A percentile compares a stretch with the other conserved stretches of the same genome.
phyloP scores from a whole-genome alignment of 768 basidiomycete species.

The Macrolepiota dolichaula region DNA sequence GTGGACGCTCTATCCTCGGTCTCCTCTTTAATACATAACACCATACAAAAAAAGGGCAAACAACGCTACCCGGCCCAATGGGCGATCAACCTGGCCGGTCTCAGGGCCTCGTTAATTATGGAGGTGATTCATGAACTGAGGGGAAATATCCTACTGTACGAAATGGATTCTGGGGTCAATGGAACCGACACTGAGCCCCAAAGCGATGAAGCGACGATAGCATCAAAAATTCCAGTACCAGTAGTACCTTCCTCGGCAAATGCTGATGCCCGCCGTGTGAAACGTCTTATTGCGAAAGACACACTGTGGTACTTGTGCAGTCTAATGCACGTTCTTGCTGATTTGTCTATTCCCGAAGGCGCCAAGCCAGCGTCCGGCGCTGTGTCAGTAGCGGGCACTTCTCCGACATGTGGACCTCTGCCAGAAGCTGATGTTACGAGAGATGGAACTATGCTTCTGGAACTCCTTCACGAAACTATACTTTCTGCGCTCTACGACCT shows the following conservation, averaged over 20 bases:
- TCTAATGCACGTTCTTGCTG: slow-evolving; percentile 34
- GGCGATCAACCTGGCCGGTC: slow-evolving; percentile 2
- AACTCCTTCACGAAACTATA: slow-evolving; percentile 10
- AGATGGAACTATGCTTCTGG: neutral
- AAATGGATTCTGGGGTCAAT: neutral
- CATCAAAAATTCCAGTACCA: neutral
- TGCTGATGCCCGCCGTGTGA: slow-evolving; percentile 29
- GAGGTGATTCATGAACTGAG: slow-evolving; percentile 37
- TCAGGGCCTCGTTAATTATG: slow-evolving; percentile 28
- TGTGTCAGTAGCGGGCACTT: neutral
- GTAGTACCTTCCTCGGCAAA: neutral
- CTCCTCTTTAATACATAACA: neutral
- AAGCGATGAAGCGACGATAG: neutral
- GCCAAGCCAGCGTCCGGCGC: neutral
- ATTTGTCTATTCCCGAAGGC: slow-evolving; percentile 9
- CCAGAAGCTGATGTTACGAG: neutral
- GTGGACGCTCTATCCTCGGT: neutral
- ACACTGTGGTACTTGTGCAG: slow-evolving; percentile 51
- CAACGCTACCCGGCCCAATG: neutral
- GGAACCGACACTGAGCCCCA: neutral
- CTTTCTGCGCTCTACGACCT: slow-evolving; percentile 14
- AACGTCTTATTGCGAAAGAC: slow-evolving; percentile 43
- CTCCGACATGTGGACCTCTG: neutral
- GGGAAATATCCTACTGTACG: slow-evolving; percentile 15
- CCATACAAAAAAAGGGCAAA: neutral